These are phyloP conservation scores for Neoboletus brunneissimus DNA, from an alignment of 768 basidiomycete genomes.

Conservation along the genomic window DNA sequence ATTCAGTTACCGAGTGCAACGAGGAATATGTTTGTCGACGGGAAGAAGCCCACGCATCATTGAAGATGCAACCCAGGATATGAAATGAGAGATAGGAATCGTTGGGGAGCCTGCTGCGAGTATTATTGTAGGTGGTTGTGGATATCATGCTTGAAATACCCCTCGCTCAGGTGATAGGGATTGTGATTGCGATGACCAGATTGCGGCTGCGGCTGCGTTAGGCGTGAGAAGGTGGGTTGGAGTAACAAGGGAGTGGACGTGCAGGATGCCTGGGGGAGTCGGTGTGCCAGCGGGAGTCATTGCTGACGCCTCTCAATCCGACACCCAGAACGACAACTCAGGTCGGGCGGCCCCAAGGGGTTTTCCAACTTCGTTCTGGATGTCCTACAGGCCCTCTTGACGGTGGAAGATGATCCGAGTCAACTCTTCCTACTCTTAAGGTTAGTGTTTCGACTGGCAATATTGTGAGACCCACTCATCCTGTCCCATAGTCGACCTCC, in stretches of 20 bases:
- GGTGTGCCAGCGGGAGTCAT: background rate
- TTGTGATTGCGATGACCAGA: background rate
- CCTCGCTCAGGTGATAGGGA: slow-evolving; percentile 5
- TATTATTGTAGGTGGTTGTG: slow-evolving; percentile 15
- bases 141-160: slow-evolving; percentile 17
- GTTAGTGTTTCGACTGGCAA: background rate
- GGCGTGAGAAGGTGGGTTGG: background rate
- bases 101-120: background rate
- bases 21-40: slow-evolving; percentile 96
- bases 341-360: background rate
- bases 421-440: background rate
- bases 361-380: background rate
- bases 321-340: background rate
- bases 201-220: background rate
- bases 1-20: slow-evolving; percentile 89
- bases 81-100: background rate
- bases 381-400: background rate
- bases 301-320: background rate
- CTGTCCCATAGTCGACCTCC: background rate
- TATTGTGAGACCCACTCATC: background rate
- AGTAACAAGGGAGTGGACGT: background rate
- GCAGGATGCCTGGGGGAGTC: background rate
- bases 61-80: slow-evolving; percentile 11
- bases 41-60: slow-evolving; percentile 53
- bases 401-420: background rate